Evolutionary conservation across 1,284 basidiomycete genomes (phyloP).

Genomic region (Ceraceosorus guamensis): DNA sequence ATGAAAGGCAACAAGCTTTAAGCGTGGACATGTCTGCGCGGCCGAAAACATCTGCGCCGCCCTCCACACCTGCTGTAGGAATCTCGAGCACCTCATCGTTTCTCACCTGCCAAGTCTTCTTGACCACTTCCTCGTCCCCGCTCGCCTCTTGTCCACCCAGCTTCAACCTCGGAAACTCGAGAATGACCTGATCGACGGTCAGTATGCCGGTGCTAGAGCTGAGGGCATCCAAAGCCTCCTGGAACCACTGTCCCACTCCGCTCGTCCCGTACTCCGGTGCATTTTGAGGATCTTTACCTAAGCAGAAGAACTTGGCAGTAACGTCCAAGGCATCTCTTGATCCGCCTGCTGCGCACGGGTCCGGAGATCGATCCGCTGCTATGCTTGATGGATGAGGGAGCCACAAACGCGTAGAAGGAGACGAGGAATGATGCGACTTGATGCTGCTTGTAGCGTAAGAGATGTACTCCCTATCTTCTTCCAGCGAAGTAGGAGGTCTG

Average conservation of each 20-base stretch:
- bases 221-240: slow-evolving; percentile 21
- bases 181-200: slow-evolving; percentile 31
- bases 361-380: neutral
- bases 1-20: slow-evolving; percentile 1
- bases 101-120: slow-evolving; percentile 9
- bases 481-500: slow-evolving; percentile 8
- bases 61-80: too few relatives aligned
- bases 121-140: slow-evolving; percentile 2
- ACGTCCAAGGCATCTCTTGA: slow-evolving; percentile 32
- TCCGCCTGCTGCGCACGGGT: slow-evolving; percentile 5
- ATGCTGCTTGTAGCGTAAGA: slow-evolving; percentile 25
- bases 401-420: too few relatives aligned
- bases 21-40: neutral
- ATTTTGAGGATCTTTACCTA: slow-evolving; percentile 13
- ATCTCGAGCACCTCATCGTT: too few relatives aligned
- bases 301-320: slow-evolving; percentile 41
- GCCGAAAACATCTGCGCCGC: slow-evolving; percentile 10
- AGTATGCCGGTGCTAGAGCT: slow-evolving; percentile 30
- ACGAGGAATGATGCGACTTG: too few relatives aligned
- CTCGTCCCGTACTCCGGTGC: too few relatives aligned
- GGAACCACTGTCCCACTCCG: too few relatives aligned
- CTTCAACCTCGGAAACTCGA: slow-evolving; percentile 24
- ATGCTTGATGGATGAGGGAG: slow-evolving; percentile 27
- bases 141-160: slow-evolving; percentile 12
- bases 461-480: slow-evolving; percentile 21